Evolutionary conservation across 192 early-diverging fungal genomes (phyloP).

Genomic region (Linnemannia exigua): DNA sequence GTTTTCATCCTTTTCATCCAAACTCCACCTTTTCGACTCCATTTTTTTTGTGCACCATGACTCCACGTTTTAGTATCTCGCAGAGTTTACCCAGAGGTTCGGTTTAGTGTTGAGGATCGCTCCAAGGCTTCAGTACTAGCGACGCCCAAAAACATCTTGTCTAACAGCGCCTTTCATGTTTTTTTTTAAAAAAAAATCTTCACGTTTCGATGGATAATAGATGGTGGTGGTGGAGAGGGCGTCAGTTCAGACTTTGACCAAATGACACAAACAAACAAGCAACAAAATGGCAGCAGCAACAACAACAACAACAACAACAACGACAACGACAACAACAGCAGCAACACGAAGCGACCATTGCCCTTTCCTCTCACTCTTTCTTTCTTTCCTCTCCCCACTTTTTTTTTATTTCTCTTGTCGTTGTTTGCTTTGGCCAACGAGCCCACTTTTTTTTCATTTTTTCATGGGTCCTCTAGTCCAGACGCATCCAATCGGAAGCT

Average conservation of each 20-base stretch:
- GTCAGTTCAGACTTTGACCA: neutral
- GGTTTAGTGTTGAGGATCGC: neutral
- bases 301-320: no score
- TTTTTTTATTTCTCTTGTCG: neutral
- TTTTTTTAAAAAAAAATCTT: no score
- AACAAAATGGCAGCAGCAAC: no score
- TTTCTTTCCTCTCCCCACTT: neutral
- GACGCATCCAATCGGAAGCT: slow-evolving; percentile 8
- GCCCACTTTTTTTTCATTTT: neutral
- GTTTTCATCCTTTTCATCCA: neutral
- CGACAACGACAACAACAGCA: no score
- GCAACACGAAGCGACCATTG: no score
- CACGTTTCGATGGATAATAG: neutral
- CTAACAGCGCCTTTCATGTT: no score
- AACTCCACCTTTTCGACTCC: slow-evolving; percentile 5
- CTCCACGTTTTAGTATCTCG: slow-evolving; percentile 1
- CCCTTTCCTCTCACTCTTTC: no score
- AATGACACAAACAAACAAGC: neutral
- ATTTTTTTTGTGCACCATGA: neutral
- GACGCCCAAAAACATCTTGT: no score
- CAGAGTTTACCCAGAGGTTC: neutral
- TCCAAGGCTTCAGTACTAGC: neutral
- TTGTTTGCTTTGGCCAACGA: neutral
- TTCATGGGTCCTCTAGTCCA: neutral
- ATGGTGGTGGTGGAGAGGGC: neutral